These are phyloP conservation scores for Narthecium ossifragum DNA, from an alignment of 106 monocot genomes.

Conservation along the genomic window DNA sequence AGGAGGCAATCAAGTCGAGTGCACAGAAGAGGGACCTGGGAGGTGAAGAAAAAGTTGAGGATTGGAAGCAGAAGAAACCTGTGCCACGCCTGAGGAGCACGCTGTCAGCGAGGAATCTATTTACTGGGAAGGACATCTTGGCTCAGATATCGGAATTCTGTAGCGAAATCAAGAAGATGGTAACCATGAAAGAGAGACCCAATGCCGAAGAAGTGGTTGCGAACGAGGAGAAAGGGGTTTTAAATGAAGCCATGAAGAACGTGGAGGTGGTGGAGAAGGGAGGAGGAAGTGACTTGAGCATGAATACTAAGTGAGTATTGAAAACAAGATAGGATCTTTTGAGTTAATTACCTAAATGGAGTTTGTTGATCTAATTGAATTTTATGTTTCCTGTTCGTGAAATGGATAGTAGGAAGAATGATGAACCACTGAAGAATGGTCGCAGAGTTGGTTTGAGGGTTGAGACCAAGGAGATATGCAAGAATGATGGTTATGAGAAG, in stretches of 20 bases:
- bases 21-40: slow-evolving; percentile 40
- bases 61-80: slow-evolving; percentile 3
- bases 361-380: background rate
- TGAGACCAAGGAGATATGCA: slow-evolving; percentile 11
- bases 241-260: background rate
- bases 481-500: slow-evolving; percentile 14
- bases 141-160: slow-evolving; percentile 87
- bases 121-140: slow-evolving; percentile 57
- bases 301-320: slow-evolving; percentile 12
- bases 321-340: background rate
- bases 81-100: slow-evolving; percentile 47
- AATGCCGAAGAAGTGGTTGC: background rate
- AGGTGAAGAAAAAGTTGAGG: slow-evolving; percentile 12
- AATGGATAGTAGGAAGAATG: slow-evolving; percentile 12
- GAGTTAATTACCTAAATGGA: background rate
- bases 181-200: slow-evolving; percentile 21
- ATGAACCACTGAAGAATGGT: slow-evolving; percentile 9
- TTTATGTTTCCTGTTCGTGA: background rate
- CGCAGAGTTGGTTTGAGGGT: slow-evolving; percentile 17
- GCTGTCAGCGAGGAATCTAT: slow-evolving; percentile 73
- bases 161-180: slow-evolving; percentile 66
- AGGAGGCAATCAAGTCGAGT: slow-evolving; percentile 66
- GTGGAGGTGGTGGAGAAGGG: slow-evolving; percentile 4
- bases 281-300: background rate
- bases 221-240: background rate